These are phyloP conservation scores for Malus hybrid DNA, from an alignment of 331 rosid genomes.

Conservation along the genomic window DNA sequence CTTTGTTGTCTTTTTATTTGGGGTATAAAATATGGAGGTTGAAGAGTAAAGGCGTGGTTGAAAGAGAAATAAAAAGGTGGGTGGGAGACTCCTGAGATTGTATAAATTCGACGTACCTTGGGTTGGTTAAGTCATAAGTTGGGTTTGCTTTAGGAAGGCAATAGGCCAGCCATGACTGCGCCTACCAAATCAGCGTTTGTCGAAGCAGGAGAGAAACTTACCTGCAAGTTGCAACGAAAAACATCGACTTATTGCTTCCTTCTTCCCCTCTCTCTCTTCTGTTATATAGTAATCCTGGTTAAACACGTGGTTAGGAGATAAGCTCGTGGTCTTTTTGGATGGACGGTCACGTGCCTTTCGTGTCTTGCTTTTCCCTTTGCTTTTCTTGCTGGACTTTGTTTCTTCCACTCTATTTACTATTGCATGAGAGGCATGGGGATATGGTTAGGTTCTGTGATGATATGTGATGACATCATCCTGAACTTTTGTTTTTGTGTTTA, in stretches of 20 bases:
- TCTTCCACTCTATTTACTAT: background rate
- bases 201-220: too few relatives aligned
- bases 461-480: background rate
- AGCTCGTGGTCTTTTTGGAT: conserved; percentile 3
- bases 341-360: conserved; percentile 36
- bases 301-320: conserved; percentile 32
- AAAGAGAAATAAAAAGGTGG: background rate
- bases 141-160: background rate
- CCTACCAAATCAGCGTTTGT: too few relatives aligned
- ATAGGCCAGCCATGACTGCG: background rate
- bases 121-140: conserved; percentile 12
- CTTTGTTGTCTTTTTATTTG: background rate
- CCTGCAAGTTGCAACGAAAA: too few relatives aligned
- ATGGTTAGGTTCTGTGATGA: background rate
- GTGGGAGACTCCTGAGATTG: background rate
- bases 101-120: conserved; percentile 24
- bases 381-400: background rate
- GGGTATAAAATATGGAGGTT: background rate
- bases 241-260: background rate
- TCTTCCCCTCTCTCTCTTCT: background rate
- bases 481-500: background rate
- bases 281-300: background rate
- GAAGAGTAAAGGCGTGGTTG: background rate
- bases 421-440: background rate
- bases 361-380: background rate